Base-by-base conservation (phyloP, 2,329 filamentous ascomycete genomes). In the Mycosphaerella sp. region DNA sequence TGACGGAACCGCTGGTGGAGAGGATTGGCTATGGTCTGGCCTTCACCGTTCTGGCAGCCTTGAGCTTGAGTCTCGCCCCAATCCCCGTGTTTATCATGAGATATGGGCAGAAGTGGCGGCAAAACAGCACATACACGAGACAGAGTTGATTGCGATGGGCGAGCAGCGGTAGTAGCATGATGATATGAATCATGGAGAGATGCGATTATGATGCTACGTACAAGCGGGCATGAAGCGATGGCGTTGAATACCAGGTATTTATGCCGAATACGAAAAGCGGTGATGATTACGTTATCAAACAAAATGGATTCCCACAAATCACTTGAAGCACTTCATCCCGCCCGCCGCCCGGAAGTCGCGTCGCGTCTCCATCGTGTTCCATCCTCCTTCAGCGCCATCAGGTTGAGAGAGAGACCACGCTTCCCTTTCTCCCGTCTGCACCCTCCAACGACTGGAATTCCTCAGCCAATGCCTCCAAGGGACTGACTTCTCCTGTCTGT, bases 11-110 rank as follows among this genome's bases (percentile, higher is more conserved):
- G 0, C 67, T 77, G 67, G 74, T 69, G 14, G 54, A 67, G 23
- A 59, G 53, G 4, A 54, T 76, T 40, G 72, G 71, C 21, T 73
- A 70, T 56, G 74, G 74, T 0, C 72, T 72, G 69, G 74, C 72
- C 0, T 65, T 66, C 38, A 61, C 56, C 12, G 52, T 61, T 9
- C 50, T 68, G 41, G 64, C 58, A 1, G 63, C 45, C 1, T 40
- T 61, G 7, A 63, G 58, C 42, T 5, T 63, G 43, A 53, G 53
- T 9, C 44, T 67, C 45, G 63, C 66, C 36, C 65, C 65, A 2
- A 59, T 66, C 6, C 66, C 66, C 4, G 56, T 62, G 11, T 23
- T 67, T 23, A 53, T 67, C 2, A 62, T 65, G 57, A 52, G 60
- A 31, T 67, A 62, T 41, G 66, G 66, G 2, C 46, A 26, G 14